Percentiles rank a stretch among this genome's conserved stretches.
Conservation (phyloP, 108 stramenopile genomes). For the Skeletonema menzelii region DNA sequence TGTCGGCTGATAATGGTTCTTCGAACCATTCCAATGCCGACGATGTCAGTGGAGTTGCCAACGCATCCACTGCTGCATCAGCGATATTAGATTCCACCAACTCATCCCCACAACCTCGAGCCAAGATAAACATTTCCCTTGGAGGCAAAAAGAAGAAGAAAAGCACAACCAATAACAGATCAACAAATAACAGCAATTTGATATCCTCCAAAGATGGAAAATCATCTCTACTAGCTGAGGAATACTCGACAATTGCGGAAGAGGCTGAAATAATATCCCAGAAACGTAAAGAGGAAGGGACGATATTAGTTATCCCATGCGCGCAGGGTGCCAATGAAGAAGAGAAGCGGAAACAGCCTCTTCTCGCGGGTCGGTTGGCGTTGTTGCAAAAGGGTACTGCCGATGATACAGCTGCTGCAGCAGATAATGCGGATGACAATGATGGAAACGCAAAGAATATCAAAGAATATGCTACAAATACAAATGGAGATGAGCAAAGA, state of each 20-base stretch:
- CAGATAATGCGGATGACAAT: slow-evolving; percentile 8
- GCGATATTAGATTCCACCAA: not conserved
- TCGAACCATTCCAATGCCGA: not conserved
- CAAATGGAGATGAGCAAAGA: not conserved
- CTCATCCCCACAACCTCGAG: slow-evolving; percentile 5
- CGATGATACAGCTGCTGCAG: not conserved
- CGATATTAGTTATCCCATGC: slow-evolving; percentile 46
- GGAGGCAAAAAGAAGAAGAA: slow-evolving; percentile 20
- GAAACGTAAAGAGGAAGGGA: slow-evolving; percentile 35
- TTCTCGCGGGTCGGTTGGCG: slow-evolving; percentile 9
- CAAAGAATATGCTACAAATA: not conserved
- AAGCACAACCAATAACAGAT: not conserved
- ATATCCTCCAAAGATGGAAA: not conserved
- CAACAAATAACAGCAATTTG: not conserved
- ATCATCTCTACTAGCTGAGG: slow-evolving; percentile 21
- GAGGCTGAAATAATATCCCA: slow-evolving; percentile 38
- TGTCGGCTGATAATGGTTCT: not conserved
- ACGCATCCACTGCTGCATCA: not conserved
- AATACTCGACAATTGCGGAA: slow-evolving; percentile 44
- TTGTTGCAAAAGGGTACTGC: slow-evolving; percentile 1
- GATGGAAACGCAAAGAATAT: slow-evolving; percentile 12
- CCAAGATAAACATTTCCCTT: slow-evolving; percentile 29
- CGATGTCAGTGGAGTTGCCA: not conserved
- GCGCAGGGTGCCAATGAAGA: slow-evolving; percentile 14
- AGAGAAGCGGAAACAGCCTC: slow-evolving; percentile 6